Evolutionary conservation across 2,329 filamentous ascomycete species (phyloP), one percentile per base, ranked within the genome.

Genomic region (Ilyonectria mors-panacis): DNA sequence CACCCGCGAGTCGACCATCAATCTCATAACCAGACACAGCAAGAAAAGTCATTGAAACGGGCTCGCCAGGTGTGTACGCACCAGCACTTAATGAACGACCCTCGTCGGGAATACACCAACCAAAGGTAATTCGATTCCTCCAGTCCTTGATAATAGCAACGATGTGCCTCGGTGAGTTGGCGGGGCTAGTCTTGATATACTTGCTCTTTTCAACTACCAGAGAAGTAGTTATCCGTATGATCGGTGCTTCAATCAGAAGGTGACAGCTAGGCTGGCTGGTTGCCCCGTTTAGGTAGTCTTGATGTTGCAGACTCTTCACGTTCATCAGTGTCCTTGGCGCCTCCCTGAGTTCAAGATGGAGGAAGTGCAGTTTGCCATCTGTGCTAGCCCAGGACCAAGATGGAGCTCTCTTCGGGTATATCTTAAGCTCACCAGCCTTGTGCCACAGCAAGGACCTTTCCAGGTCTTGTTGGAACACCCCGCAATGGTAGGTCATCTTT

Each of bases 341-440:
- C 26, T 53, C 26, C 6, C n/a, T 7, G 17, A 53, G 26, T n/a
- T 19, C 48, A 9, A 35, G 26, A 21, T 19, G 12, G 21, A 30
- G 6, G 19, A 53, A 53, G 7, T 30, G 48, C 13, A 53, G 26
- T 3, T 7, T 53, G 13, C 26, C 48, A 30, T 53, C 48, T n/a
- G 21, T 17, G 9, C 28, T 53, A n/a, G 48, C 48, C 48, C 48
- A 35, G 26, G 48, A 53, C 48, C 48, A 53, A 35, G 48, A 33
- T 1, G 48, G 48, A 21, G 48, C 48, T 21, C 48, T 19, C 28
- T 53, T 26, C 12, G 23, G 48, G 28, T 53, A 26, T 10, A 3
- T 17, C 17, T 33, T 10, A 13, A 17, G 9, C 26, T 53, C 23
- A 3, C 48, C n/a, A 9, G 48, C 15, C 26, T n/a, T 8, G n/a